These are phyloP conservation scores for Cladosporium sp. DNA, from an alignment of 2,329 filamentous ascomycete genomes.

Conservation along the genomic window DNA sequence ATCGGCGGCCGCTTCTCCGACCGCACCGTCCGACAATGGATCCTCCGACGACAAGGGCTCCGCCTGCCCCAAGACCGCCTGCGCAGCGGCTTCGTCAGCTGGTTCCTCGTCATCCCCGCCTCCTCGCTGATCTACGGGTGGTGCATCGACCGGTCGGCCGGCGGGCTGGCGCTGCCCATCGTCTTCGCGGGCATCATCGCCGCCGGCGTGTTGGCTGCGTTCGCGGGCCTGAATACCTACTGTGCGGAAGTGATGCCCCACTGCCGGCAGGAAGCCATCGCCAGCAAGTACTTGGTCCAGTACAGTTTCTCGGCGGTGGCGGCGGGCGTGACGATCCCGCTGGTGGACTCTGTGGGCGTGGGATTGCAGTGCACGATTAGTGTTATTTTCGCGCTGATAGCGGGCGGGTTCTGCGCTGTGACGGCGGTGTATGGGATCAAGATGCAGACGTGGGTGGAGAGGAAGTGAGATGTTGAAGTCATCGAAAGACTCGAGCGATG, in stretches of 20 bases:
- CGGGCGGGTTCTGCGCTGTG: conserved; percentile 14
- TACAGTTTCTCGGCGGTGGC: conserved; percentile 66
- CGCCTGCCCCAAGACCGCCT: conserved; percentile 63
- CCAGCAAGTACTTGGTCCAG: conserved; percentile 69
- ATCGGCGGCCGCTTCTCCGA: conserved; percentile 64
- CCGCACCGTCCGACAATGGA: conserved; percentile 57
- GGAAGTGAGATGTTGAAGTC: background rate
- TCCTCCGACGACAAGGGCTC: conserved; percentile 46
- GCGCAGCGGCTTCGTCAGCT: conserved; percentile 48
- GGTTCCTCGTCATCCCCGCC: conserved; percentile 48
- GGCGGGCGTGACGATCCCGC: conserved; percentile 63
- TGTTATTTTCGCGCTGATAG: conserved; percentile 17
- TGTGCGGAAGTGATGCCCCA: conserved; percentile 72
- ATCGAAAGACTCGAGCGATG: background rate
- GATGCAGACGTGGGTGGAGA: conserved; percentile 18
- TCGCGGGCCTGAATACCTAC: conserved; percentile 68
- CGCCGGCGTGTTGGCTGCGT: conserved; percentile 63
- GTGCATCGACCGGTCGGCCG: conserved; percentile 46
- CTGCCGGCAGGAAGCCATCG: conserved; percentile 59
- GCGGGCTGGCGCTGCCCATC: conserved; percentile 54
- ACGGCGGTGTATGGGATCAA: conserved; percentile 14
- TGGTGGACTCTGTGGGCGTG: conserved; percentile 62
- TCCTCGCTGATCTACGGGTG: conserved; percentile 63
- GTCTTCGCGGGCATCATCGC: conserved; percentile 66
- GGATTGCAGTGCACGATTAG: conserved; percentile 45